A percentile compares a stretch with the other conserved stretches of the same genome.
Conservation (phyloP, 257 asterid species). For the Penstemon barbatus region DNA sequence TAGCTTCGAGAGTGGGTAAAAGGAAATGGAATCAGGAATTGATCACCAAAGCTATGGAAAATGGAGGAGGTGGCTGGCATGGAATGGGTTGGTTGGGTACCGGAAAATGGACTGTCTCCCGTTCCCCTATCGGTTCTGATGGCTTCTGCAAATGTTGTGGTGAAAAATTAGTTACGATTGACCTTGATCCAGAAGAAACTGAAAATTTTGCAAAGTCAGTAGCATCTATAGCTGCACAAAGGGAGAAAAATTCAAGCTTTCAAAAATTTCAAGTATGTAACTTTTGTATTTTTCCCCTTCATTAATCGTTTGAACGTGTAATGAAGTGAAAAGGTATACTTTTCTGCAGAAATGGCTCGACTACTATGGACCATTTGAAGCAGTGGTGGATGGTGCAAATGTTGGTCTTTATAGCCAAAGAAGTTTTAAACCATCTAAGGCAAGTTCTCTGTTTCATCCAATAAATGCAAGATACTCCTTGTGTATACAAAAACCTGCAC, state of each 20-base stretch:
- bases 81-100: conserved; percentile 86
- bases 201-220: conserved; percentile 73
- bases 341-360: conserved; percentile 83
- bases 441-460: conserved; percentile 34
- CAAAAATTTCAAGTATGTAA: conserved; percentile 76
- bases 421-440: conserved; percentile 69
- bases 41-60: conserved; percentile 47
- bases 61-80: conserved; percentile 94
- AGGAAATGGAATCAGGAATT: conserved; percentile 61
- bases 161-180: conserved; percentile 67
- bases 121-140: conserved; percentile 51
- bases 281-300: conserved; percentile 17
- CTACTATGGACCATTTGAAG: conserved; percentile 85
- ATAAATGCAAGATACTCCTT: too few species aligned
- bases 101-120: conserved; percentile 68
- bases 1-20: conserved; percentile 71
- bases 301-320: conserved; percentile 18
- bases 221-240: conserved; percentile 64
- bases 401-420: conserved; percentile 76
- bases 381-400: conserved; percentile 88
- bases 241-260: conserved; percentile 66
- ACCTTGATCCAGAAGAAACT: conserved; percentile 80
- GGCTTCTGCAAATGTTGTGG: conserved; percentile 74
- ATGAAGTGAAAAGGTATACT: conserved; percentile 27
- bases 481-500: not conserved